phyloP scores from a whole-genome alignment of 306 rosid genomes.

The Quercus mongolica region DNA sequence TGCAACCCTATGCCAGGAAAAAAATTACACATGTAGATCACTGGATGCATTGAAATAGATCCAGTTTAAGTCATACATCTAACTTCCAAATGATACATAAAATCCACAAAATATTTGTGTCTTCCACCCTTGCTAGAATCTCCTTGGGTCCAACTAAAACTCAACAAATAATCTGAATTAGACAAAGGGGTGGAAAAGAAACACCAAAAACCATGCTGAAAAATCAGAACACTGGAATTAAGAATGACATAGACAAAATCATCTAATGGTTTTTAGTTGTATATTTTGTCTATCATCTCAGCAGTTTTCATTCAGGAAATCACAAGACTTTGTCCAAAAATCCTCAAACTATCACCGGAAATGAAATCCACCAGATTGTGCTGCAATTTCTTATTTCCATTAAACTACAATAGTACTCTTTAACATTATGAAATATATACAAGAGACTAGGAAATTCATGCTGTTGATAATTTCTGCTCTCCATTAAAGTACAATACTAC shows the following conservation, averaged over 20 bases:
- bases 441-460: neutral
- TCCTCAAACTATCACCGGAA: neutral
- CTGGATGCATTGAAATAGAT: too few species aligned
- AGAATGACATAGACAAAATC: neutral
- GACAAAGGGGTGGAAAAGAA: too few species aligned
- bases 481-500: neutral
- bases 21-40: too few species aligned
- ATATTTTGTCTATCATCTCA: conserved; percentile 10
- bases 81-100: too few species aligned
- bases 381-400: neutral
- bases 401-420: neutral
- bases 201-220: too few species aligned
- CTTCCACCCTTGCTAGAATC: too few species aligned
- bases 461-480: neutral
- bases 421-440: neutral
- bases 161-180: too few species aligned
- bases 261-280: conserved; percentile 9
- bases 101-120: too few species aligned
- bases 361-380: conserved; percentile 12
- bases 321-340: conserved; percentile 10
- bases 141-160: too few species aligned
- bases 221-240: neutral
- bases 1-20: too few species aligned
- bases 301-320: too few species aligned
- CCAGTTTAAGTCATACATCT: too few species aligned